Evolutionary conservation across 768 basidiomycete species (phyloP).

Genomic region (Lentinus tigrinus): DNA sequence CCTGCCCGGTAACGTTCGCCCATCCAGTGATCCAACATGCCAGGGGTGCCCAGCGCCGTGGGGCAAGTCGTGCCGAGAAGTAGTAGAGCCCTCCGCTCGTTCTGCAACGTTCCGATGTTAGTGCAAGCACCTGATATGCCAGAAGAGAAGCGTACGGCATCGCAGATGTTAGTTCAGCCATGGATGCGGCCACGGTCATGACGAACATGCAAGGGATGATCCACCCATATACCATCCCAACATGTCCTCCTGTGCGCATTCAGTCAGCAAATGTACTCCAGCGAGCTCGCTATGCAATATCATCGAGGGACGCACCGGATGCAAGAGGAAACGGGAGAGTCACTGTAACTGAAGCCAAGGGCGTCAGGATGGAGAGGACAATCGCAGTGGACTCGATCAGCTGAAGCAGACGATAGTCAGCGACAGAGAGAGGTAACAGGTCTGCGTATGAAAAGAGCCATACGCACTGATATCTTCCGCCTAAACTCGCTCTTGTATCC

Average conservation of each 20-base stretch:
- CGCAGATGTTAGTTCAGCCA: slow-evolving; percentile 69
- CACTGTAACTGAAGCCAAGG: slow-evolving; percentile 64
- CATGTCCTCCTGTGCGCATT: slow-evolving; percentile 61
- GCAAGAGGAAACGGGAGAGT: slow-evolving; percentile 61
- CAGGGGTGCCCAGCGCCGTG: slow-evolving; percentile 54
- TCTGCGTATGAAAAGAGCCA: background rate
- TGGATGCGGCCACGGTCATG: slow-evolving; percentile 59
- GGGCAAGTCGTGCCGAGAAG: slow-evolving; percentile 73
- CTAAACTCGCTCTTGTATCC: slow-evolving; percentile 73
- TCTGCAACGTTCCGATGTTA: slow-evolving; percentile 33
- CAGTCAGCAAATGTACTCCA: background rate
- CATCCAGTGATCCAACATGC: slow-evolving; percentile 69
- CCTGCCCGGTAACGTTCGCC: slow-evolving; percentile 73
- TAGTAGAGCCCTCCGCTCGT: slow-evolving; percentile 82
- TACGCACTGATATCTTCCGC: slow-evolving; percentile 65
- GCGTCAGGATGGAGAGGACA: slow-evolving; percentile 70
- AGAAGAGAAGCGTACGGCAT: slow-evolving; percentile 58
- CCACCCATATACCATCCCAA: slow-evolving; percentile 78
- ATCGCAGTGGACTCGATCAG: slow-evolving; percentile 63
- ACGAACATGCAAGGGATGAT: slow-evolving; percentile 68
- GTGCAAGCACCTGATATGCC: background rate
- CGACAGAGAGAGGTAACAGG: background rate
- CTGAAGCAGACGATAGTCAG: slow-evolving; percentile 25
- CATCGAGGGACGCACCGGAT: slow-evolving; percentile 40
- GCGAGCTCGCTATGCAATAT: background rate